Evolutionary conservation across 2,329 filamentous ascomycete genomes (phyloP).

Genomic region (Penicillium janthinellum): DNA sequence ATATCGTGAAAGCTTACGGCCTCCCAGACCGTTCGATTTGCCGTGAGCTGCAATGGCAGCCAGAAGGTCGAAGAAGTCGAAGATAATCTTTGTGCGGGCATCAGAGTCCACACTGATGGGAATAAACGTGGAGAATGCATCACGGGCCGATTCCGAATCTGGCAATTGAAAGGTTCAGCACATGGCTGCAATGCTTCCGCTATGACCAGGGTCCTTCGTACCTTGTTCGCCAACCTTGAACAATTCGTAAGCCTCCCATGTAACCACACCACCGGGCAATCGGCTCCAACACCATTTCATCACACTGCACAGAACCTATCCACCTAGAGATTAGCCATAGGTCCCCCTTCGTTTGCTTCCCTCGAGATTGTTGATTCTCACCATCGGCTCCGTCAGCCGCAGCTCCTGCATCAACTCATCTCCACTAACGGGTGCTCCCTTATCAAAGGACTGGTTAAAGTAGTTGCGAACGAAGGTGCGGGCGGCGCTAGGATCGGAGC

Average conservation of each 20-base stretch:
- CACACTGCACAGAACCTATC: conserved; percentile 84
- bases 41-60: conserved; percentile 89
- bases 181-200: not conserved
- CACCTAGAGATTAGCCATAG: not conserved
- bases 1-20: conserved; percentile 89
- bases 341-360: not conserved
- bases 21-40: conserved; percentile 89
- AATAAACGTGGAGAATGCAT: conserved; percentile 96
- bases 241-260: conserved; percentile 95
- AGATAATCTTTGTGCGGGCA: conserved; percentile 82
- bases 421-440: conserved; percentile 61
- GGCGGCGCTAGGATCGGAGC: conserved; percentile 86
- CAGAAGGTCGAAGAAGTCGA: conserved; percentile 93
- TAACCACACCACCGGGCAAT: conserved; percentile 85
- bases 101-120: conserved; percentile 89
- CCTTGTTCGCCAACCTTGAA: conserved; percentile 94
- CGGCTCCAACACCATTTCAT: conserved; percentile 99
- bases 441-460: conserved; percentile 70
- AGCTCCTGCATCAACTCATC: conserved; percentile 79
- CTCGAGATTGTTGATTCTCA: conserved; percentile 46
- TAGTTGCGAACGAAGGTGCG: conserved; percentile 91
- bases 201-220: conserved; percentile 42
- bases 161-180: conserved; percentile 27
- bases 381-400: conserved; percentile 90
- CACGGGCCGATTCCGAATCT: conserved; percentile 90